Percentiles rank a stretch among this genome's conserved stretches.
phyloP scores from a whole-genome alignment of 192 early-diverging fungal species.

The Linderina pennispora region DNA sequence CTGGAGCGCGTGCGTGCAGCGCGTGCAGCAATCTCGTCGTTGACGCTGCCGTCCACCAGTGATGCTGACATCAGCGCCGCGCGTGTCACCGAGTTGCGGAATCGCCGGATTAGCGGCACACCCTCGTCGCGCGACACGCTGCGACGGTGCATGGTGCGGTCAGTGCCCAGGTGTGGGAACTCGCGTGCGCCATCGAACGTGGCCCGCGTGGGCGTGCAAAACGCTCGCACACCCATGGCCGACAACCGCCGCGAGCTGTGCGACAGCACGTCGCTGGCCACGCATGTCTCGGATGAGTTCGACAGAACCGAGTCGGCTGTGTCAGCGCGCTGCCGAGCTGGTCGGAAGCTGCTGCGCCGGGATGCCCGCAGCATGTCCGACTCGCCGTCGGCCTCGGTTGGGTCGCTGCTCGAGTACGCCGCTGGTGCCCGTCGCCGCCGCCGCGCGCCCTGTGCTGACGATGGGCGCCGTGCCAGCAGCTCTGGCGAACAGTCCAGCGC shows the following conservation, averaged over 20 bases:
- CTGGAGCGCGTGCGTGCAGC: slow-evolving; percentile 6
- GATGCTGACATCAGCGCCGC: slow-evolving; percentile 19
- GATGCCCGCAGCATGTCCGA: slow-evolving; percentile 15
- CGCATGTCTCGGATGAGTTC: slow-evolving; percentile 44
- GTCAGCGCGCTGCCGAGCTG: slow-evolving; percentile 17
- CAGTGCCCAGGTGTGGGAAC: slow-evolving; percentile 14
- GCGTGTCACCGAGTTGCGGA: slow-evolving; percentile 14
- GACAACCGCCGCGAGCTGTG: slow-evolving; percentile 8
- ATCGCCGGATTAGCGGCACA: slow-evolving; percentile 8
- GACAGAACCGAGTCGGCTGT: slow-evolving; percentile 26
- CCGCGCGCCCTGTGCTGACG: not conserved
- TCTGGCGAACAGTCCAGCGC: not conserved
- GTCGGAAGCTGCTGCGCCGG: not conserved
- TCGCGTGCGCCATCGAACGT: slow-evolving; percentile 5
- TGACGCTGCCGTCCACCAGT: slow-evolving; percentile 21
- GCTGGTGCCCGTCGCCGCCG: not conserved
- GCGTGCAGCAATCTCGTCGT: slow-evolving; percentile 19
- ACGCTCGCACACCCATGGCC: not conserved
- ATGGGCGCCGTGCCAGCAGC: not conserved
- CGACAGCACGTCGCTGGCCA: slow-evolving; percentile 16
- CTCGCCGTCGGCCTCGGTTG: slow-evolving; percentile 33
- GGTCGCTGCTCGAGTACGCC: slow-evolving; percentile 6
- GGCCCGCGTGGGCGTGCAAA: slow-evolving; percentile 5
- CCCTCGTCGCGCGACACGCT: not conserved
- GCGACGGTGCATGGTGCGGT: not conserved